These are phyloP conservation scores for Priceomyces fermenticarens DNA, from an alignment of 805 yeast species.

Conservation along the genomic window DNA sequence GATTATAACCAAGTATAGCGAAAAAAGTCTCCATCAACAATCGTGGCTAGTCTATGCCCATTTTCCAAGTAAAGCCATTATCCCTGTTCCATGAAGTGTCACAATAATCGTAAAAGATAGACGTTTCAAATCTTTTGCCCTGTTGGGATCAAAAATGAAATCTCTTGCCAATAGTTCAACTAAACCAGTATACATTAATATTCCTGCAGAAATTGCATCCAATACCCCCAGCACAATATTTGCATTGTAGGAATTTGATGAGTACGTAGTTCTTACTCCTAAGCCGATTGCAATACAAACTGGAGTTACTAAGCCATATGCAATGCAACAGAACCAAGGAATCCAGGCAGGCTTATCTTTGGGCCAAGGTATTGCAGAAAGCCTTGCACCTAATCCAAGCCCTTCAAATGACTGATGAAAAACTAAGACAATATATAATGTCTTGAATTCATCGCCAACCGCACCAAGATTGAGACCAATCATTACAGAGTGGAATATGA, in stretches of 20 bases:
- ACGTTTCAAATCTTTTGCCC: constrained; percentile 46
- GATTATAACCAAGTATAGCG: background rate
- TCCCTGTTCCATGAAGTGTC: constrained; percentile 65
- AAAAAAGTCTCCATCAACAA: background rate
- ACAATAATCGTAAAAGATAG: constrained; percentile 50
- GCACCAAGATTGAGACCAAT: constrained; percentile 32
- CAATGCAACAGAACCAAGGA: constrained; percentile 55
- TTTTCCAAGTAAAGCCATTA: constrained; percentile 74
- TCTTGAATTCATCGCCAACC: constrained; percentile 26
- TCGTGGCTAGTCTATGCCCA: constrained; percentile 58
- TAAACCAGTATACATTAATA: constrained; percentile 70
- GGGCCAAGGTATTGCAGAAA: constrained; percentile 26
- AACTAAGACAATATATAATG: constrained; percentile 25
- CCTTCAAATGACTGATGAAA: constrained; percentile 35
- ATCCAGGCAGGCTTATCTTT: constrained; percentile 32
- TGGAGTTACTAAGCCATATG: constrained; percentile 62
- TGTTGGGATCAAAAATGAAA: constrained; percentile 61
- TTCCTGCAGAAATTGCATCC: constrained; percentile 76
- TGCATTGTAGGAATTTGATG: constrained; percentile 55
- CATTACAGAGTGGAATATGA: constrained; percentile 32
- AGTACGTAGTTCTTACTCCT: constrained; percentile 63
- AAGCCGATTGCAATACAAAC: constrained; percentile 76
- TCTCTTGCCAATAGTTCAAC: constrained; percentile 82
- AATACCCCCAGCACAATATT: constrained; percentile 68
- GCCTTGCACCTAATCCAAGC: constrained; percentile 30